Base-by-base conservation (phyloP, 2,329 filamentous ascomycete species). In the Aureobasidium sp. region DNA sequence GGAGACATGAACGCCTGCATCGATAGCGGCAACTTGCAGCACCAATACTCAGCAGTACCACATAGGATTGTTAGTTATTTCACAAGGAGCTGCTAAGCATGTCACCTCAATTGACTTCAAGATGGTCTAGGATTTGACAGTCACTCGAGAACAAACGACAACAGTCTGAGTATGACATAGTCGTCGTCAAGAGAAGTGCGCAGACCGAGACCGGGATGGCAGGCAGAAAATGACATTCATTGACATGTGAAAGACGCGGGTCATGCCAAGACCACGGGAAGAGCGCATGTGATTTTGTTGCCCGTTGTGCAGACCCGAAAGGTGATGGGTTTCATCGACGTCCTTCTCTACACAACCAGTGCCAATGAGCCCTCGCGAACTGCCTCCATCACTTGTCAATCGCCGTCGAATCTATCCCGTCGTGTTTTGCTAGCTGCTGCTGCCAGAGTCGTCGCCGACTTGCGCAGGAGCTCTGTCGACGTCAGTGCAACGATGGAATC, bases 401-500 rank as follows among this genome's bases (percentile, higher is more conserved):
- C 45, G 36, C 45, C 37, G 7, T 42, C 32, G 15, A 41, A 30
- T 34, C 34, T 25, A 27, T 16, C 6, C 57, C 6, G 27, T 41
- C 30, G 36, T 50, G 57, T 42, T 50, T 34, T 59, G 57, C 45
- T 42, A 41, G 32, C 45, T 50, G 15, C 41, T 41, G 37, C 41
- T 41, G 39, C 45, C 47, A 52, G 29, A 41, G 57, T 47, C 39
- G 36, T 60, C 57, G 45, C 10, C 57, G 45, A 60, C 47, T 44
- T 52, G 54, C 42, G 47, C 55, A 37, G 55, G 44, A 48, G 45
- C 42, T 41, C 44, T 25, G 27, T 32, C 50, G 59, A 61, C 59
- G 59, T 61, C 61, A 57, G 36, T 45, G 60, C 62, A 59, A 61
- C 37, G 29, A 71, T 71, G 69, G 69, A 71, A 63, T 62, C 66